These are phyloP conservation scores for Spirogloea muscicola DNA, from an alignment of 139 green algal species.

Conservation along the genomic window DNA sequence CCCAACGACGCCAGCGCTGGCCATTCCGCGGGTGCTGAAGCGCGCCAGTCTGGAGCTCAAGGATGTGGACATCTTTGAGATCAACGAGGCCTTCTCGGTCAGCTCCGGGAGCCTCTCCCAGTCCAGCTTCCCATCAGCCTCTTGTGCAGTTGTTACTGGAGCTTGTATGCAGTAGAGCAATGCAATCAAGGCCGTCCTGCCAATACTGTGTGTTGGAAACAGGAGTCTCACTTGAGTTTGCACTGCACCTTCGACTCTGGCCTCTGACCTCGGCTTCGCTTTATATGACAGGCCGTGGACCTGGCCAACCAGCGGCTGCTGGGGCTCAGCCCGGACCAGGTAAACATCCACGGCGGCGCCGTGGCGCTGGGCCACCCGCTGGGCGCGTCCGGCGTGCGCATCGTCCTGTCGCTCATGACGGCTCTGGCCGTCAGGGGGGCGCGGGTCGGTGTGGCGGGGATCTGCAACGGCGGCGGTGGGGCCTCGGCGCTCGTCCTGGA, in stretches of 20 bases:
- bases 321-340: constrained; percentile 52
- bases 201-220: no score
- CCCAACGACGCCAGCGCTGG: constrained; percentile 70
- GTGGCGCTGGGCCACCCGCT: constrained; percentile 85
- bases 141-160: no score
- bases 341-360: constrained; percentile 82
- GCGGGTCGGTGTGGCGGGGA: constrained; percentile 57
- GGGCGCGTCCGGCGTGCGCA: constrained; percentile 68
- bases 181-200: no score
- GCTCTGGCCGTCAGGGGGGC: constrained; percentile 53
- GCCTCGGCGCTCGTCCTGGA: constrained; percentile 18
- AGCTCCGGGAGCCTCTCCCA: no score
- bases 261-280: no score
- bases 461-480: constrained; percentile 27
- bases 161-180: no score
- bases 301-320: constrained; percentile 65
- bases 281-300: constrained; percentile 57
- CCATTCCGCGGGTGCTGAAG: constrained; percentile 61
- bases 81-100: constrained; percentile 92
- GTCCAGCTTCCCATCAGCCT: no score
- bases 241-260: no score
- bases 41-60: constrained; percentile 42
- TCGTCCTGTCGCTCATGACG: constrained; percentile 44
- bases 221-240: no score
- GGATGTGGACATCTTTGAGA: constrained; percentile 72